Conservation (phyloP, 2,329 filamentous ascomycete genomes). For the Neofusicoccum sp. region DNA sequence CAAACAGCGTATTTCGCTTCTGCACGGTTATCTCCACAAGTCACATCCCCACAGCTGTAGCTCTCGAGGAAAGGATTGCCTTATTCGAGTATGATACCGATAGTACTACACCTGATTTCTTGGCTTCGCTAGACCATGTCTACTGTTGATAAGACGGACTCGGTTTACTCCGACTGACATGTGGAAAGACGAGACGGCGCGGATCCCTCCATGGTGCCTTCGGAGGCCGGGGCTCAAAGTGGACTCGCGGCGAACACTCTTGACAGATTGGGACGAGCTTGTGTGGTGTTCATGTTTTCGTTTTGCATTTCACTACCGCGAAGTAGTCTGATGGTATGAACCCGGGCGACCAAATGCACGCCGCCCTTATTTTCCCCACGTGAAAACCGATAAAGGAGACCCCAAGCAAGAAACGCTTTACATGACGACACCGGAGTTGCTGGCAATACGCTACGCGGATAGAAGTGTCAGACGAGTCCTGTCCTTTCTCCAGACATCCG, state of each 20-base stretch:
- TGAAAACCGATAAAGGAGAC: slow-evolving; percentile 22
- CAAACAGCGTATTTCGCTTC: slow-evolving; percentile 13
- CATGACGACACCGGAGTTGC: slow-evolving; percentile 99
- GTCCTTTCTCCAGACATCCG: background rate
- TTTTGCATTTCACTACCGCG: slow-evolving; percentile 20
- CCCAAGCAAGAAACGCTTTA: slow-evolving; percentile 56
- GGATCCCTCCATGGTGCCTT: too few species aligned
- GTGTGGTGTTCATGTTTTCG: slow-evolving; percentile 22
- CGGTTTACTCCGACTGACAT: background rate
- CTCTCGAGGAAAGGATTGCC: too few species aligned
- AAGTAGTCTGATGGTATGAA: slow-evolving; percentile 22
- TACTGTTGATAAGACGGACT: background rate
- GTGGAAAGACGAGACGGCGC: too few species aligned
- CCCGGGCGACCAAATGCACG: slow-evolving; percentile 23
- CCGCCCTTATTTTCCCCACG: slow-evolving; percentile 22
- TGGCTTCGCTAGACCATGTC: background rate
- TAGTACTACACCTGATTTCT: background rate
- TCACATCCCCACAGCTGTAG: background rate
- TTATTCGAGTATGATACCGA: background rate
- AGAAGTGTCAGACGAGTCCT: slow-evolving; percentile 34
- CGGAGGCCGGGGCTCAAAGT: too few species aligned
- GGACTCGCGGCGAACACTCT: background rate
- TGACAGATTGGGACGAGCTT: background rate
- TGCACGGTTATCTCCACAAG: background rate
- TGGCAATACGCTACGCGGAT: slow-evolving; percentile 82